Base-by-base conservation (phyloP, 2,329 filamentous ascomycete genomes). In the Didymella keratinophila region DNA sequence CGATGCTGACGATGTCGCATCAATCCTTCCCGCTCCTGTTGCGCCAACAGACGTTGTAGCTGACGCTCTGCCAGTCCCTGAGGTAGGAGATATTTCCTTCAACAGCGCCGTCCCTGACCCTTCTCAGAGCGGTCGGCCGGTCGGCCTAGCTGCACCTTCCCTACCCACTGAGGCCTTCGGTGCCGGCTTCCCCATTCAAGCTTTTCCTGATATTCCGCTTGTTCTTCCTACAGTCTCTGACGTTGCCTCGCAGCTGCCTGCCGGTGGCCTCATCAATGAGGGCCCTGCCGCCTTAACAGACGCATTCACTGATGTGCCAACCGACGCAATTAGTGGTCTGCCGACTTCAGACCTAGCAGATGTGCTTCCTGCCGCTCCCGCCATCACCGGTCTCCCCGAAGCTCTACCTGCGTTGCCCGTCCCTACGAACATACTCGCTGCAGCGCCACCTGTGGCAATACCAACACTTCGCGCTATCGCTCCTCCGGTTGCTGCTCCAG, bases 141-240 rank as follows among this genome's bases (percentile, higher is more conserved):
- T 20, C 21, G 18, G 42, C 23, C 7, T 34, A 5, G 8, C 37
- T 21, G 47, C 44, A 18, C 44, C 52, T 11, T 27, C 56, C 11
- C 36, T 58, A 10, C 28, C 55, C 3, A 28, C 11, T 7, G 48
- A 41, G 4, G 21, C 48, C 3, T 58, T 58, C 32, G 55, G 55
- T 23, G 42, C 54, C 10, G 54, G 54, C 8, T 56, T 56, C 34
- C 54, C 54, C 2, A 51, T 52, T 36, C 41, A 56, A 11, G 41
- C 47, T 4, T 20, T 56, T 1, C 52, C 52, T 27, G 53, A 56
- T 11, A 10, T 56, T 1, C 53, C 53, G n/a, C 53, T 56, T 10
- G 41, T 46, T 7, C 27, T 56, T 23, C 43, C 49, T 1, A 23
- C 34, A 8, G 46, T 20, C 2, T 14, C 46, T 20, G 46, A 27